A percentile compares a stretch with the other conserved stretches of the same genome.
Evolutionary conservation across 768 basidiomycete genomes (phyloP).

Genomic region (Mycena amicta): DNA sequence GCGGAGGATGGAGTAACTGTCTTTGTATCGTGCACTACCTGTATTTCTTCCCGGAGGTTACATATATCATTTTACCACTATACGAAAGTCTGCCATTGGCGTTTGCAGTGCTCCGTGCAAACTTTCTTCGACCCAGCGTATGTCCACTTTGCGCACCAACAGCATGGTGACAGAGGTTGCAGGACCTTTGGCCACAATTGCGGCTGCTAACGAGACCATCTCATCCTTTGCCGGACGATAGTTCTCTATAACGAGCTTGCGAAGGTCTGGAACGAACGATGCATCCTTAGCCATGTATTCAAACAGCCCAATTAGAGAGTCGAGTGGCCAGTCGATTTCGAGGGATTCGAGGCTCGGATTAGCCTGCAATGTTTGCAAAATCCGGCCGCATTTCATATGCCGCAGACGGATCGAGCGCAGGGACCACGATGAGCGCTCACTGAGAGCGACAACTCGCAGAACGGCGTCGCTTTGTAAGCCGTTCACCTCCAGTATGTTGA

Average conservation of each 20-base stretch:
- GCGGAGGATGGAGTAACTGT: conserved; percentile 62
- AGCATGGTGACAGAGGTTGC: background rate
- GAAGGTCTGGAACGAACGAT: background rate
- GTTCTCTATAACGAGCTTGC: background rate
- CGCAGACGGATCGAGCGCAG: background rate
- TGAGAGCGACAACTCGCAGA: background rate
- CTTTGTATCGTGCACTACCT: background rate
- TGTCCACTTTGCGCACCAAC: background rate
- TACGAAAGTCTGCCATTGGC: no score
- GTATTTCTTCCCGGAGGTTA: no score
- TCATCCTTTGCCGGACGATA: background rate
- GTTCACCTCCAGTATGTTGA: background rate
- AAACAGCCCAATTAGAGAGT: background rate
- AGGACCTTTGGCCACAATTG: no score
- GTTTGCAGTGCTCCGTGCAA: background rate
- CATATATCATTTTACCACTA: no score
- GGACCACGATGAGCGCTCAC: background rate
- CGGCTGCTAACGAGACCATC: background rate
- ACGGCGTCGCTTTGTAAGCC: background rate
- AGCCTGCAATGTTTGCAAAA: background rate
- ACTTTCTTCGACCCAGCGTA: background rate
- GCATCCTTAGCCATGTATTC: background rate
- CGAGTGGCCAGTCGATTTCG: background rate
- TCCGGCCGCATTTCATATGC: background rate
- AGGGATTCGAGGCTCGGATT: background rate